Evolutionary conservation across 257 asterid genomes (phyloP), one percentile per base, ranked within the genome.

Genomic region (Solanum sejunctum): DNA sequence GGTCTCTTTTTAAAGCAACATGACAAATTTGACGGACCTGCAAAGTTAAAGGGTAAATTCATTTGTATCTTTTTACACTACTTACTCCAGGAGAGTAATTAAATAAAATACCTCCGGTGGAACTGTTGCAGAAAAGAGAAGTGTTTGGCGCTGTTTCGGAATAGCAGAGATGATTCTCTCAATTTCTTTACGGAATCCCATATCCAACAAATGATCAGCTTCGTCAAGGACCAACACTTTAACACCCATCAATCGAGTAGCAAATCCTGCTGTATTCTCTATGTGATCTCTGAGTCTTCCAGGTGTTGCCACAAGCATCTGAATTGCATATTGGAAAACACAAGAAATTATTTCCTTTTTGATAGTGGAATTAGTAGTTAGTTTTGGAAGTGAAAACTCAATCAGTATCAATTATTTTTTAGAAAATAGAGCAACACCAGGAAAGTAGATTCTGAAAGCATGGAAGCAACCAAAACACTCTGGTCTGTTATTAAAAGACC

Each of bases 271-370:
- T 54, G 99, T 97, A 87, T 97, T 97, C 92, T 97, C 99, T 55
- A 92, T 86, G 83, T 97, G 99, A 85, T 97, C 99, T 89, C 88
- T 91, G 52, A 97, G 98, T 91, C 98, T 93, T 86, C 99, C 99
- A 84, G 99, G 99, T 54, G 99, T 97, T 8, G 99, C 99, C 88
- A 97, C 98, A 64, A 97, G 97, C 87, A 97, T 95, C 99, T 96
- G 94, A 81, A 57, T 75, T 5, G 67, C 88, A 86, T 72, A 41
- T 55, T 72, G 79, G 86, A 17, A 82, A 67, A 80, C 45, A 13
- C 45, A 39, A 83, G 8, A 61, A 36, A 54, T 41, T 63, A 66
- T 26, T 60, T 52, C 83, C 6, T 78, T 26, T 52, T 78, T 78
- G 83, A 52, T 10, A 78, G 64, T 52, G 64, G 8, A 13, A 16